phyloP scores from a whole-genome alignment of 2,329 filamentous ascomycete species.

The Byssochlamys sp. region DNA sequence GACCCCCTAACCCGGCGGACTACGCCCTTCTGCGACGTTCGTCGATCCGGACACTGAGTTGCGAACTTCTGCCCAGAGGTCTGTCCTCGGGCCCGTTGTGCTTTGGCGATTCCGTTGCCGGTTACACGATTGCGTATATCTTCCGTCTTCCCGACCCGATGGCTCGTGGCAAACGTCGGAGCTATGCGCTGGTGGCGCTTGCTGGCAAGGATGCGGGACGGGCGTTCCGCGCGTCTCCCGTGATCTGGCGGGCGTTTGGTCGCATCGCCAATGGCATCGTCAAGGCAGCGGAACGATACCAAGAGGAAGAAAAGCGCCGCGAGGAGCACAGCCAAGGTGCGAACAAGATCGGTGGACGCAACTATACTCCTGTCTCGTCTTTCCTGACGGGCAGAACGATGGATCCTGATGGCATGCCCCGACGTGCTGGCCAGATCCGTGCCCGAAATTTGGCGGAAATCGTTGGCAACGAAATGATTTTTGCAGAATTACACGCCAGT shows the following conservation, averaged over 20 bases:
- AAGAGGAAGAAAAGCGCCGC: constrained; percentile 36
- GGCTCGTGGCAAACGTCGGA: constrained; percentile 47
- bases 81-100: constrained; percentile 49
- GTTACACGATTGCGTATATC: constrained; percentile 52
- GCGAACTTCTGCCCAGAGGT: constrained; percentile 47
- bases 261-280: constrained; percentile 46
- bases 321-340: constrained; percentile 26
- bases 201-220: constrained; percentile 44
- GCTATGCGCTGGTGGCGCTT: constrained; percentile 49
- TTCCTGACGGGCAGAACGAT: constrained; percentile 48
- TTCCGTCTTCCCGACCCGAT: constrained; percentile 51
- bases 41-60: constrained; percentile 49
- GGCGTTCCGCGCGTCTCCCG: constrained; percentile 38
- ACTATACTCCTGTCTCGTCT: constrained; percentile 48
- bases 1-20: constrained; percentile 43
- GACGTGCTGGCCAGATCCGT: constrained; percentile 44
- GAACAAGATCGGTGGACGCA: constrained; percentile 23
- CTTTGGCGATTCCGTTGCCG: constrained; percentile 47
- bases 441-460: constrained; percentile 51
- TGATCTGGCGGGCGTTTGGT: constrained; percentile 47
- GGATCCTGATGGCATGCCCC: constrained; percentile 47
- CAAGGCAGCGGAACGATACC: constrained; percentile 34
- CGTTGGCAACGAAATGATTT: constrained; percentile 49
- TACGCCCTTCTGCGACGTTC: constrained; percentile 49
- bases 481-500: constrained; percentile 47